phyloP scores from a whole-genome alignment of 352 stramenopile genomes.

The Globisporangium carolinianum region DNA sequence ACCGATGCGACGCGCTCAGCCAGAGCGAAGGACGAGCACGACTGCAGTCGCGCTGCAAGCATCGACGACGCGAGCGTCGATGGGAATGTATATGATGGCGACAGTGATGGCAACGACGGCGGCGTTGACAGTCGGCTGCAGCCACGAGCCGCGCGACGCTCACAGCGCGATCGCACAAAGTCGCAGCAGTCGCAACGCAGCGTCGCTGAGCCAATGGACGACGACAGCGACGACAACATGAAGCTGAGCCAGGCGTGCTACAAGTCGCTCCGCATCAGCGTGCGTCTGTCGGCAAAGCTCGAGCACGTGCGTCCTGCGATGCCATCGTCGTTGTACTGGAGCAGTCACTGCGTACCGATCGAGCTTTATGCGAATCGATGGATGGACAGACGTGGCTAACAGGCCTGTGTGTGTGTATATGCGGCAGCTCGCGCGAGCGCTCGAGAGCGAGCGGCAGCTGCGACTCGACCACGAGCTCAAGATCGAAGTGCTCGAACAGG shows the following conservation, averaged over 20 bases:
- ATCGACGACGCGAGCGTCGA: background rate
- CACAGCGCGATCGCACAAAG: background rate
- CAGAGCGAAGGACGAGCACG: no score
- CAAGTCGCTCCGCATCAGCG: slow-evolving; percentile 29
- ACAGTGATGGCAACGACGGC: slow-evolving; percentile 1
- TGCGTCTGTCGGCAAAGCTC: slow-evolving; percentile 23
- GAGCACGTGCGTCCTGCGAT: slow-evolving; percentile 17
- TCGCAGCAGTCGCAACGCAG: background rate
- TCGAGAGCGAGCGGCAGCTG: slow-evolving; percentile 20
- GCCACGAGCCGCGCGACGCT: no score
- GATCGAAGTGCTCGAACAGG: slow-evolving; percentile 27
- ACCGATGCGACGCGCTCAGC: background rate
- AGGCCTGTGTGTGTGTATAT: no score
- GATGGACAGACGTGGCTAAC: no score
- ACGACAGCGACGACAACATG: slow-evolving; percentile 8
- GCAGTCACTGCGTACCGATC: background rate
- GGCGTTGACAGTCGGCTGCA: background rate
- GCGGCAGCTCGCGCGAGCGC: slow-evolving; percentile 22
- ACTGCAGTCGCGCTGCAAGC: background rate
- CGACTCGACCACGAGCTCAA: slow-evolving; percentile 27
- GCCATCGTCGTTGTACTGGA: background rate
- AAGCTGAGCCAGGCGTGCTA: slow-evolving; percentile 29
- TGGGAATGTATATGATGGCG: slow-evolving; percentile 1
- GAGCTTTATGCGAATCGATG: background rate
- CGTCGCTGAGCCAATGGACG: background rate